A percentile compares a stretch with the other conserved stretches of the same genome.
Conservation (phyloP, 208 protist species). For the Crithidia bombi region DNA sequence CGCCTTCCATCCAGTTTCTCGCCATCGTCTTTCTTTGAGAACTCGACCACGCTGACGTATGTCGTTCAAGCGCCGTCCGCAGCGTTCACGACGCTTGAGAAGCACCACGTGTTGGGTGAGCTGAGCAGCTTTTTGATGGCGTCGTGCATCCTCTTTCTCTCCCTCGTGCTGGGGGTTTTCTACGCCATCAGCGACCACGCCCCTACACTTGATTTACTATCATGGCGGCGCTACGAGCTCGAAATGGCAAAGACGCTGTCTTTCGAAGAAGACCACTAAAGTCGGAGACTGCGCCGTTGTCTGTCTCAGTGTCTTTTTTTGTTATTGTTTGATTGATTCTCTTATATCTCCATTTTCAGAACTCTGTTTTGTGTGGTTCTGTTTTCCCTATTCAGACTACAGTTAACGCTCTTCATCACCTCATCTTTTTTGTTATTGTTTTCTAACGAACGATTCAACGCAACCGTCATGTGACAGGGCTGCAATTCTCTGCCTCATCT, state of each 20-base stretch:
- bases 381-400: too few species aligned
- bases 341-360: constrained; percentile 7
- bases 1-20: constrained; percentile 2
- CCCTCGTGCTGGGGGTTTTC: neutral
- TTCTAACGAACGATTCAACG: too few species aligned
- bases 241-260: constrained; percentile 3
- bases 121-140: constrained; percentile 23
- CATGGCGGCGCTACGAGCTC: constrained; percentile 29
- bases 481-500: too few species aligned
- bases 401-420: too few species aligned
- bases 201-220: constrained; percentile 15
- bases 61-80: constrained; percentile 9
- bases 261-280: neutral
- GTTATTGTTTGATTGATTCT: neutral
- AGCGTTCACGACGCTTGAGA: neutral
- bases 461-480: too few species aligned
- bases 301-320: neutral
- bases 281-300: neutral
- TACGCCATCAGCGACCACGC: constrained; percentile 1
- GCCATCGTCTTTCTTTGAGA: constrained; percentile 21
- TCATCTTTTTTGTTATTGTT: too few species aligned
- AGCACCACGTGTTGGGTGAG: constrained; percentile 22
- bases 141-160: constrained; percentile 7
- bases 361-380: too few species aligned
- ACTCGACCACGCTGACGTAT: constrained; percentile 11